These are phyloP conservation scores for Diospyros lotus DNA, from an alignment of 148 eudicot genomes.

Conservation along the genomic window DNA sequence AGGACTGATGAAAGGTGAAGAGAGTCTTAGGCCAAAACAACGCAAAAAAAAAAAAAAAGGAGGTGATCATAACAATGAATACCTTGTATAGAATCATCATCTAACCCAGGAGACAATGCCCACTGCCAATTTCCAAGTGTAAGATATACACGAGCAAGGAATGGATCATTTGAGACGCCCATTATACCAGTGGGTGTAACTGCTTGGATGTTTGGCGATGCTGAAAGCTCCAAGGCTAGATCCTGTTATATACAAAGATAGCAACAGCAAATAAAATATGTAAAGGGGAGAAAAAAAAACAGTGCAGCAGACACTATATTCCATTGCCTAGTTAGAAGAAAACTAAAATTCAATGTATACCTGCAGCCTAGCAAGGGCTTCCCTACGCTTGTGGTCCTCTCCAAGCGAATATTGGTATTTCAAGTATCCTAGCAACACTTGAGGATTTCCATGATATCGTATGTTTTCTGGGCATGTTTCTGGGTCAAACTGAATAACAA, in stretches of 20 bases:
- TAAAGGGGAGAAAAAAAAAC: not conserved
- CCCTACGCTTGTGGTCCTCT: constrained; percentile 88
- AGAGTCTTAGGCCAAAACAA: not conserved
- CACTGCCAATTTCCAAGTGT: constrained; percentile 88
- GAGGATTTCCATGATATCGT: constrained; percentile 78
- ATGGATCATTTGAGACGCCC: constrained; percentile 50
- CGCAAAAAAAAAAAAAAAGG: not conserved
- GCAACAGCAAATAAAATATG: not conserved
- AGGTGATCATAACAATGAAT: not conserved
- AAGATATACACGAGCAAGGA: constrained; percentile 82
- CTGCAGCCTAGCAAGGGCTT: constrained; percentile 84
- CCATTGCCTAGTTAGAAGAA: not conserved
- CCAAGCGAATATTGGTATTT: constrained; percentile 97
- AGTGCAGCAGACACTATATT: not conserved
- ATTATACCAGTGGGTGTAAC: constrained; percentile 29
- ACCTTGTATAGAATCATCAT: constrained; percentile 76
- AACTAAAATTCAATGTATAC: constrained; percentile 24
- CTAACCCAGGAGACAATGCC: constrained; percentile 67
- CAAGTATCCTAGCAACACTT: constrained; percentile 85
- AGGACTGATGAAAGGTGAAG: not conserved
- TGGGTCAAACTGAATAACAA: constrained; percentile 72
- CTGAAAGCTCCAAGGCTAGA: constrained; percentile 65
- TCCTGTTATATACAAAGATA: constrained; percentile 36
- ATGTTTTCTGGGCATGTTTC: constrained; percentile 70
- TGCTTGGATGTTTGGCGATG: constrained; percentile 36